A percentile compares a stretch with the other conserved stretches of the same genome.
Conservation (phyloP, 2,329 filamentous ascomycete species). For the Aspergillus neotritici region DNA sequence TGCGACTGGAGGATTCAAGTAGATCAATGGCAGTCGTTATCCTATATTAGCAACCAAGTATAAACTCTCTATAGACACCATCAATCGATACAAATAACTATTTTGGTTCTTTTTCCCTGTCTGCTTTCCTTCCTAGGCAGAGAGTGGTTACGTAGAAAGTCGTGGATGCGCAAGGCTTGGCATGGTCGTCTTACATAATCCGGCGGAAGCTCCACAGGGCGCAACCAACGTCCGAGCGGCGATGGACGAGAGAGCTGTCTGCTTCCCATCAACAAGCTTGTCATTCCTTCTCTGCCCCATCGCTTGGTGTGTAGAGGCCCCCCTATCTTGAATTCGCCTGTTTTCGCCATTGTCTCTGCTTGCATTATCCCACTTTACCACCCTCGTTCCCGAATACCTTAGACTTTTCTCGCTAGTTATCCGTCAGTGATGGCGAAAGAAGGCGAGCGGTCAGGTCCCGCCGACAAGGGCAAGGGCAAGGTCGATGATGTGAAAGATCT, state of each 20-base stretch:
- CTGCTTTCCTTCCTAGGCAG: neutral
- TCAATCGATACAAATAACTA: too few relatives aligned
- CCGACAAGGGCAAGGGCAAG: conserved; percentile 97
- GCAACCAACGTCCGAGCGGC: conserved; percentile 20
- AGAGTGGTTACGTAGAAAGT: neutral
- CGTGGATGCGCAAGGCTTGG: conserved; percentile 9
- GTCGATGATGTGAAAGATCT: conserved; percentile 62
- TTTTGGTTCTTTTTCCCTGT: too few relatives aligned
- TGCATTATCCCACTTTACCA: conserved; percentile 1
- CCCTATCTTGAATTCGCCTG: conserved; percentile 11
- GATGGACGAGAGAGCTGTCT: conserved; percentile 20
- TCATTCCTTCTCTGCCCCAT: conserved; percentile 16
- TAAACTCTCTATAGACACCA: too few relatives aligned
- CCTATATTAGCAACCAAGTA: too few relatives aligned
- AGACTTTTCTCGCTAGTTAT: conserved; percentile 26
- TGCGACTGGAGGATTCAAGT: too few relatives aligned
- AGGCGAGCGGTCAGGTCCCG: conserved; percentile 74
- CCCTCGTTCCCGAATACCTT: conserved; percentile 6
- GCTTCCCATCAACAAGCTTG: conserved; percentile 24
- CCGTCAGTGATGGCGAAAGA: conserved; percentile 76
- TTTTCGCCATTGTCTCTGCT: conserved; percentile 8
- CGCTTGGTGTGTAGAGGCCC: conserved; percentile 13
- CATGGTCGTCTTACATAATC: conserved; percentile 19
- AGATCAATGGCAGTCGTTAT: too few relatives aligned
- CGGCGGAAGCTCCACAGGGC: conserved; percentile 21